phyloP scores from a whole-genome alignment of 1,284 basidiomycete species.

The Cystobasidium slooffiae region DNA sequence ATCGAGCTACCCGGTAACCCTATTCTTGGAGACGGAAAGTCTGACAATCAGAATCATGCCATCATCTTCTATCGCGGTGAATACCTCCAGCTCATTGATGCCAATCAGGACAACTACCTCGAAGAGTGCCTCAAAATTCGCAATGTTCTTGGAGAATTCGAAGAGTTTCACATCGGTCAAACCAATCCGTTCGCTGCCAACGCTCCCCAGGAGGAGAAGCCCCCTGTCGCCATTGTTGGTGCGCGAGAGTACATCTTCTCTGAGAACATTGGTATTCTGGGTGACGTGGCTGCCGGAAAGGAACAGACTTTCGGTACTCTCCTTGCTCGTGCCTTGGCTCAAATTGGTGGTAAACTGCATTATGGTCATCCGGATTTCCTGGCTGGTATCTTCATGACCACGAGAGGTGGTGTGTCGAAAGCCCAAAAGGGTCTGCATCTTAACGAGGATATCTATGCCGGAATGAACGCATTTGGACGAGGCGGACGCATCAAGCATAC shows the following conservation, averaged over 20 bases:
- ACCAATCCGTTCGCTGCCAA: conserved; percentile 92
- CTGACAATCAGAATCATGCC: conserved; percentile 99
- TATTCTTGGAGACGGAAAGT: conserved; percentile 98
- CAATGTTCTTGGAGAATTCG: conserved; percentile 97
- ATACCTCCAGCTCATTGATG: conserved; percentile 98
- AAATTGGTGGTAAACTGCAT: conserved; percentile 97
- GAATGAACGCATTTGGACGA: conserved; percentile 97
- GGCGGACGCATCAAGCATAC: conserved; percentile 98
- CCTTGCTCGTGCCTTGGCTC: conserved; percentile 89
- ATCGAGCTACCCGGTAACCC: conserved; percentile 98
- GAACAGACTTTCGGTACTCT: conserved; percentile 99
- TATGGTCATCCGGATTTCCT: conserved; percentile 99
- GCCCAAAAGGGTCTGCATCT: conserved; percentile 97
- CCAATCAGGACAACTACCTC: conserved; percentile 99
- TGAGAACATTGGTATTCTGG: conserved; percentile 98
- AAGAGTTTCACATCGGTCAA: conserved; percentile 83
- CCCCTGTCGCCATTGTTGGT: conserved; percentile 94
- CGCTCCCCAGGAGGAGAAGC: conserved; percentile 55
- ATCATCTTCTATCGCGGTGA: conserved; percentile 99
- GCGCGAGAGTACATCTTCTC: conserved; percentile 99
- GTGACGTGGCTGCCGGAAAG: conserved; percentile 97
- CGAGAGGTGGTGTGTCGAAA: conserved; percentile 96
- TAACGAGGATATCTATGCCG: conserved; percentile 99
- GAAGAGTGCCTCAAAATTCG: conserved; percentile 99
- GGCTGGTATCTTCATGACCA: conserved; percentile 97